Base-by-base conservation (phyloP, 495 filamentous ascomycete genomes). In the Letharia lupina region DNA sequence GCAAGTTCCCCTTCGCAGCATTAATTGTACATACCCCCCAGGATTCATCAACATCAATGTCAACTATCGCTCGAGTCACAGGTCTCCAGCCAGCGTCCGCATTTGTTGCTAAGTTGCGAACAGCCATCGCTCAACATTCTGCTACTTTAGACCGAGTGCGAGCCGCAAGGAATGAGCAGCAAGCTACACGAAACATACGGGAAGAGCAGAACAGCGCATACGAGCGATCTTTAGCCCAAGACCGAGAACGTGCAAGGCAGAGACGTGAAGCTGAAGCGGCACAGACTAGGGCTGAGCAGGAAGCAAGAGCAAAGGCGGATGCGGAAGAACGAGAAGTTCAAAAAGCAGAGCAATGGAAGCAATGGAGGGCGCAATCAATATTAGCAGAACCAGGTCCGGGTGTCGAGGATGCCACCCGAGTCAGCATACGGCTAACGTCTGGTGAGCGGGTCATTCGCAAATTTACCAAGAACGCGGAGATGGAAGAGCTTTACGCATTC, bases 401-500 rank as follows among this genome's bases (percentile, higher is more conserved):
- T 13, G 76, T 78, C 15, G 89, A 89, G 68, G 86, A 90, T 67
- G 80, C 84, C 2, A 88, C 93, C n/a, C 81, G 92, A 11, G 82
- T 98, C 50, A 92, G 88, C 52, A 79, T 98, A 37, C 87, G 92
- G 65, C 82, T 96, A 76, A 85, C 86, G 3, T 80, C 80, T 41
- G 88, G 86, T 1, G 84, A 91, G 60, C 79, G 93, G 2, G 81
- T 96, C 4, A 84, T 93, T 65, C 84, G 93, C 41, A 82, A 79
- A 60, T 98, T 98, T 70, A 70, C 77, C 2, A 77, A 80, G 4
- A 78, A 84, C 3, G 83, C 87, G 1, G 78, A 79, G 2, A 77
- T 98, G 39, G 94, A 98, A 73, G 92, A 96, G 70, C 76, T 98
- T 0, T 98, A 98, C 76, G 95, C 93, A 2, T 96, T 95, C 76